These are phyloP conservation scores for Ustulina deusta DNA, from an alignment of 2,329 filamentous ascomycete species.

Conservation along the genomic window DNA sequence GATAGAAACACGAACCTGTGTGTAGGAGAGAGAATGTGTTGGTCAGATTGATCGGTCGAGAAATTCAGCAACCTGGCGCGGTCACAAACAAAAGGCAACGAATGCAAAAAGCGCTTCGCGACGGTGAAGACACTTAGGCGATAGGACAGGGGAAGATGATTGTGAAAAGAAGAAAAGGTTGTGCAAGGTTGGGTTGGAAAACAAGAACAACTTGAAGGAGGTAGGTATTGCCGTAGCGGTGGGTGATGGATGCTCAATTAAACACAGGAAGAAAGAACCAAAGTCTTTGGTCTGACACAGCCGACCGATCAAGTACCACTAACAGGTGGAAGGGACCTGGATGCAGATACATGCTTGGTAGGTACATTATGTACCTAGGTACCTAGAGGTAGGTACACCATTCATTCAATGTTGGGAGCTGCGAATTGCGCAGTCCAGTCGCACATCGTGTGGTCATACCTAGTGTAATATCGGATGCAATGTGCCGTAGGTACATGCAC, in stretches of 20 bases:
- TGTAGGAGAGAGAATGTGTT: background rate
- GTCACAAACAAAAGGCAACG: background rate
- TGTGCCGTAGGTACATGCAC: constrained; percentile 25
- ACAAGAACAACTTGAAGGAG: constrained; percentile 13
- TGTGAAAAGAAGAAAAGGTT: constrained; percentile 19
- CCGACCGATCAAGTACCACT: no score
- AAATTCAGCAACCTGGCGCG: constrained; percentile 1
- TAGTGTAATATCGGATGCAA: constrained; percentile 30
- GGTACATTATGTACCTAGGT: no score
- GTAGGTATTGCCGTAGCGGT: constrained; percentile 21
- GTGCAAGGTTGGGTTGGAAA: constrained; percentile 28
- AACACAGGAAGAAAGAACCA: constrained; percentile 17
- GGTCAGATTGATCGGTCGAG: background rate
- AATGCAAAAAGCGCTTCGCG: constrained; percentile 5
- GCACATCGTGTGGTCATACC: background rate
- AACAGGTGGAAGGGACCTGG: constrained; percentile 2
- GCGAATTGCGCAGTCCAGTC: background rate
- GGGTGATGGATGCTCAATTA: constrained; percentile 32
- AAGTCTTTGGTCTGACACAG: background rate
- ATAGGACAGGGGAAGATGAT: background rate
- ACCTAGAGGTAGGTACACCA: no score
- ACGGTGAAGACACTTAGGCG: constrained; percentile 12
- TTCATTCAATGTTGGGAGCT: background rate
- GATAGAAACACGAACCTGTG: constrained; percentile 18
- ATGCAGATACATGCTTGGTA: constrained; percentile 19